Base-by-base conservation (phyloP, 2,329 filamentous ascomycete genomes). In the Trichoderma sp. region DNA sequence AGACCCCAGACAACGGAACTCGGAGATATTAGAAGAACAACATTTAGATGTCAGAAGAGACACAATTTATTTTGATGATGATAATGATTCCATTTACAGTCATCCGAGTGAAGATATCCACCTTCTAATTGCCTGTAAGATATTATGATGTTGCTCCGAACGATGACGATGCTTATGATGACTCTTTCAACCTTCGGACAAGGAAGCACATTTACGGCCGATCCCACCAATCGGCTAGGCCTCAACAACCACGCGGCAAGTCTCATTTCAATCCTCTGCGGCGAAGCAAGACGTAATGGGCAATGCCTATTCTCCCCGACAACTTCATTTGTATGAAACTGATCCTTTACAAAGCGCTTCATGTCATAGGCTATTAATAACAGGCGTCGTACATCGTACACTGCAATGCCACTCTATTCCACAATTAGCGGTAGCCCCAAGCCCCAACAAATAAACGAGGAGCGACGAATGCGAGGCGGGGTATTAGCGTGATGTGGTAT, bases 1-100 rank as follows among this genome's bases (percentile, higher is more conserved):
- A 79, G 63, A 78, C 80, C 26, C 79, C 77, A 71, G 81, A 81
- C 72, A 76, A 79, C 59, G 81, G 80, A 2, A 76, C 72, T 4
- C 78, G 76, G 72, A 76, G 75, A 43, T 80, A 80, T 58, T 80
- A 65, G 76, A 43, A 26, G 8, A 47, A 28, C 2, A 34, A 20
- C 17, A 6, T 59, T 11, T 34, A 17, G 28, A 20, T 9, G 12
- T 20, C 50, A 15, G 23, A 13, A 13, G 23, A 12, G 32, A 26
- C 50, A 23, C 50, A 67, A 30, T 20, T 39, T 20, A 43, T 26
- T 20, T 12, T 30, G 20, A 58, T 67, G 50, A 58, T 58, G 30
- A 67, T 32, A 15, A 67, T 30, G 32, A 58, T 67, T 59, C 13
- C 6, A 13, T 26, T 8, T 8, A 47, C 15, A 36, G 28, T 59